A percentile compares a stretch with the other conserved stretches of the same genome.
phyloP scores from a whole-genome alignment of 208 protist species.

The Leishmania turanica region DNA sequence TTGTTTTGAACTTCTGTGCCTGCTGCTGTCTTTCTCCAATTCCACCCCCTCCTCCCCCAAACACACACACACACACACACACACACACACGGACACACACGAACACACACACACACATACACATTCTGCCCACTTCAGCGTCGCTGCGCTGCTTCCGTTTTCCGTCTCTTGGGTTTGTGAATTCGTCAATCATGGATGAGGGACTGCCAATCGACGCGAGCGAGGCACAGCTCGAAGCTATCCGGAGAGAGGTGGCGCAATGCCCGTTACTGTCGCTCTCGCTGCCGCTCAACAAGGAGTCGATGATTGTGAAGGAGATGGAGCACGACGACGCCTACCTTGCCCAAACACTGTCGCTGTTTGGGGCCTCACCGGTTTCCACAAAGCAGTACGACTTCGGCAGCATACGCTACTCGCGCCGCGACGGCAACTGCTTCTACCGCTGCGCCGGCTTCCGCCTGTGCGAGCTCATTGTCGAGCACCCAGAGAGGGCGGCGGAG shows the following conservation, averaged over 20 bases:
- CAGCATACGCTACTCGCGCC: slow-evolving; percentile 63
- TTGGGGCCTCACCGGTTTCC: slow-evolving; percentile 10
- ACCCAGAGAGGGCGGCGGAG: slow-evolving; percentile 17
- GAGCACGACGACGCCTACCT: slow-evolving; percentile 37
- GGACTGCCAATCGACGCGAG: not conserved
- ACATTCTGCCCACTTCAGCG: not conserved
- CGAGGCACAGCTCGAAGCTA: slow-evolving; percentile 59
- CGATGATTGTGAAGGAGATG: slow-evolving; percentile 48
- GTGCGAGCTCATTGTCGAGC: slow-evolving; percentile 38
- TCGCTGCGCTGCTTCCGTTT: not conserved
- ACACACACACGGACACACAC: no score
- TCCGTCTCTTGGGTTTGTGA: no score
- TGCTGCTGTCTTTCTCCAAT: not conserved
- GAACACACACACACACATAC: no score
- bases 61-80: no score
- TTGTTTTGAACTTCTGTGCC: not conserved
- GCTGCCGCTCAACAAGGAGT: slow-evolving; percentile 32
- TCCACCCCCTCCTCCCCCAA: not conserved
- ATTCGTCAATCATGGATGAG: not conserved
- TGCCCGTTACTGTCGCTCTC: slow-evolving; percentile 45
- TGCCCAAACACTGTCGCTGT: slow-evolving; percentile 55
- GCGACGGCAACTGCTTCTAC: slow-evolving; percentile 92
- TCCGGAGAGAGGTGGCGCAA: slow-evolving; percentile 60
- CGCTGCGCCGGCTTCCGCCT: slow-evolving; percentile 70
- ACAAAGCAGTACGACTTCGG: slow-evolving; percentile 23